Evolutionary conservation across 1,139 yeast genomes (phyloP), one percentile per base, ranked within the genome.

Genomic region (Spathaspora sp.): DNA sequence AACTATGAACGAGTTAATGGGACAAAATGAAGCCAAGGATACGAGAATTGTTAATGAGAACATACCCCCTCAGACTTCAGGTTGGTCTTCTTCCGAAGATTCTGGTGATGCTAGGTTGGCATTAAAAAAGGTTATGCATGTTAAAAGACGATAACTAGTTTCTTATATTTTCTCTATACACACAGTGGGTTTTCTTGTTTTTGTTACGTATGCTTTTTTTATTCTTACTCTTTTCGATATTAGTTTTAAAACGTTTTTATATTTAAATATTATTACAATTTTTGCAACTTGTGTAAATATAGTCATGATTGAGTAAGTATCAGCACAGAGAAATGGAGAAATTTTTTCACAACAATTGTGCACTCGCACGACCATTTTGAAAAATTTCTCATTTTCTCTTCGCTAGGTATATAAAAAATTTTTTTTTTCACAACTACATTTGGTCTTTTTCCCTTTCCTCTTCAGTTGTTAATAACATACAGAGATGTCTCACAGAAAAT

Each of bases 401-500:
- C 23, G 6, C 18, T 31, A 13, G 4, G 4, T 18, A 13, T 31
- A 27, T 20, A 27, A 27, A 25, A 34, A 43, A 40, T 15, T 8
- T 4, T 24, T 6, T 27, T 26, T 7, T 13, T 33, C 48, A 44
- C 46, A 44, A 43, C 27, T 43, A 44, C 47, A 43, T 20, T 10
- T 42, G 10, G 33, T 18, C 37, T 44, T 47, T 46, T 49, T 50
- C 46, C 45, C 48, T 51, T 47, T 45, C 47, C 49, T 59, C 60
- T 50, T 56, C 39, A 60, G 66, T 57, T 60, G 64, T 62, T 61
- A 54, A 57, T 59, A 58, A 58, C 61, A 55, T 44, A 47, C 48
- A 46, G 67, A 60, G 56, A 93, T 93, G 99, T 93, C 99, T 77
- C 99, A 93, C 93, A 89, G 99, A 87, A 93, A 93, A 86, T 93